These are phyloP conservation scores for Plasmodium chabaudi DNA, from an alignment of 169 alveolate genomes.

Conservation along the genomic window DNA sequence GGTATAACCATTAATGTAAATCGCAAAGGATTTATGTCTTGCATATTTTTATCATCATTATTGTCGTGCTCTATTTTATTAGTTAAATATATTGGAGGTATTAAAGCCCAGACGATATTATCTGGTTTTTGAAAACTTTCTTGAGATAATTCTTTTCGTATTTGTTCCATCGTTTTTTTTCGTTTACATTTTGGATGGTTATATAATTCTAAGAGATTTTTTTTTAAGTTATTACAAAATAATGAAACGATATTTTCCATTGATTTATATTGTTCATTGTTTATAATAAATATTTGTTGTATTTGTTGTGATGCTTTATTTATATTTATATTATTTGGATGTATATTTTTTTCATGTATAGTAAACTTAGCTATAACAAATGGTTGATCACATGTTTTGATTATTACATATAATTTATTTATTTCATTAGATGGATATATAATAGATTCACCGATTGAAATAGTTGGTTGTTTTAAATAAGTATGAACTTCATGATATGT, in stretches of 20 bases:
- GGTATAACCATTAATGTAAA: conserved; percentile 86
- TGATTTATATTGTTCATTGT: conserved; percentile 75
- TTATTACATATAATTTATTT: conserved; percentile 81
- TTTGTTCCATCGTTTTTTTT: conserved; percentile 78
- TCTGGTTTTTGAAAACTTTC: conserved; percentile 86
- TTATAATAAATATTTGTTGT: conserved; percentile 75
- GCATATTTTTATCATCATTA: conserved; percentile 41
- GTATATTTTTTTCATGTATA: conserved; percentile 81
- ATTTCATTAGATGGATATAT: conserved; percentile 84
- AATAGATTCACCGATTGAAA: conserved; percentile 85
- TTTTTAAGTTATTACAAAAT: conserved; percentile 86
- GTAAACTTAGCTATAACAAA: conserved; percentile 83
- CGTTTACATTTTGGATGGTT: conserved; percentile 85
- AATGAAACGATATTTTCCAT: conserved; percentile 85
- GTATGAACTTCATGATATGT: conserved; percentile 39
- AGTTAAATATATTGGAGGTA: conserved; percentile 81
- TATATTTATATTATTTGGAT: conserved; percentile 79
- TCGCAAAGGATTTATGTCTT: conserved; percentile 80
- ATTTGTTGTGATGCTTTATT: conserved; percentile 79
- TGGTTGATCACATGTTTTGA: conserved; percentile 86
- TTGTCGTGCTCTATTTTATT: background rate
- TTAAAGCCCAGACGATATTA: conserved; percentile 84
- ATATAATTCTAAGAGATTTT: conserved; percentile 85
- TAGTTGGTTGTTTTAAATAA: conserved; percentile 49
- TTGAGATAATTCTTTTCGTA: conserved; percentile 83